phyloP scores from a whole-genome alignment of 495 filamentous ascomycete genomes.

The Lindgomyces ingoldianus region DNA sequence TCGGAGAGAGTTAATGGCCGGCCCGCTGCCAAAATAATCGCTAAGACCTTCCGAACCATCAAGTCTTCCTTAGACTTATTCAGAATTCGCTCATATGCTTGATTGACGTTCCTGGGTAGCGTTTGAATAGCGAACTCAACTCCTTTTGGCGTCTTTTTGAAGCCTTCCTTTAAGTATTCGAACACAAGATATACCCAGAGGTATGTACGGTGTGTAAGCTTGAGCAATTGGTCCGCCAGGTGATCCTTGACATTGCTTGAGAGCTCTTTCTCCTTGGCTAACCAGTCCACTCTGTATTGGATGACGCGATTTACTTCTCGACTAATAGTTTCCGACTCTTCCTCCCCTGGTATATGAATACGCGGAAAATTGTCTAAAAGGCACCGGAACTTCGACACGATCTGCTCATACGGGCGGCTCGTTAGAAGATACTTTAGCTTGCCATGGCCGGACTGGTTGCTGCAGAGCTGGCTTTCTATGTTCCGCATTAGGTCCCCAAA shows the following conservation, averaged over 20 bases:
- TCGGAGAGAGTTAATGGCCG: slow-evolving; percentile 14
- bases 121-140: slow-evolving; percentile 6
- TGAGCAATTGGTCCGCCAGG: slow-evolving; percentile 1
- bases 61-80: slow-evolving; percentile 5
- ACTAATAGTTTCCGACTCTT: slow-evolving; percentile 14
- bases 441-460: background rate
- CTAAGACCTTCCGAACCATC: slow-evolving; percentile 1
- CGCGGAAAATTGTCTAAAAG: slow-evolving; percentile 1
- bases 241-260: background rate
- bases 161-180: slow-evolving; percentile 9
- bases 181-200: slow-evolving; percentile 27
- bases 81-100: slow-evolving; percentile 21
- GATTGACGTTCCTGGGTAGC: slow-evolving; percentile 14
- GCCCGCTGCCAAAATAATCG: slow-evolving; percentile 14
- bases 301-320: slow-evolving; percentile 19
- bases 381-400: background rate
- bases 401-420: slow-evolving; percentile 22
- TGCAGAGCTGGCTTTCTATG: background rate
- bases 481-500: background rate
- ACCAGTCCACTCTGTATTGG: slow-evolving; percentile 4
- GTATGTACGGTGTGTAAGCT: slow-evolving; percentile 8
- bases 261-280: background rate
- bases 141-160: background rate
- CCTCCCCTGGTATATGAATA: slow-evolving; percentile 10
- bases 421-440: slow-evolving; percentile 18